Evolutionary conservation across 495 filamentous ascomycete genomes (phyloP).

Genomic region (Letharia lupina): DNA sequence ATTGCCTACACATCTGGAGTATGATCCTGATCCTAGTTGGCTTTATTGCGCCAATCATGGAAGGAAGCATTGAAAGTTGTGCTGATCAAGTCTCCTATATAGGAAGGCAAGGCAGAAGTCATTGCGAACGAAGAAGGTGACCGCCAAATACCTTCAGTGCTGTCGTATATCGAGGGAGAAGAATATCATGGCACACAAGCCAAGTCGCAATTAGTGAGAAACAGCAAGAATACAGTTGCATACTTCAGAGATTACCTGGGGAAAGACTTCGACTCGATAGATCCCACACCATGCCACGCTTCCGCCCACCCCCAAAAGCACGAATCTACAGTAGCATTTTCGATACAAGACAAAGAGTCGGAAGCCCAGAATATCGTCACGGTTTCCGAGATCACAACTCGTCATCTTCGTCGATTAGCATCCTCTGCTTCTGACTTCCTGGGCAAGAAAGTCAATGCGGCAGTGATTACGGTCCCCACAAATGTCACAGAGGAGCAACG

Average conservation of each 20-base stretch:
- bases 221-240: conserved; percentile 83
- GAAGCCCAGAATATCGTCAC: conserved; percentile 62
- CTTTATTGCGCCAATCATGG: neutral
- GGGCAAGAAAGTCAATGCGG: conserved; percentile 83
- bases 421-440: conserved; percentile 83
- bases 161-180: conserved; percentile 91
- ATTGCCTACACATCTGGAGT: conserved; percentile 75
- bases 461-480: conserved; percentile 88
- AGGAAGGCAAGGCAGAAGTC: conserved; percentile 92
- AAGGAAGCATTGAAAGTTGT: neutral
- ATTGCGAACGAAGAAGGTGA: conserved; percentile 99
- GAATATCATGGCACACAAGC: conserved; percentile 96
- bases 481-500: conserved; percentile 84
- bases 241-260: conserved; percentile 95
- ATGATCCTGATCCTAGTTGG: conserved; percentile 25
- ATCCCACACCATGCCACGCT: conserved; percentile 87
- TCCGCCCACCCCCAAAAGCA: conserved; percentile 81
- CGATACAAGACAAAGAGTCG: conserved; percentile 64
- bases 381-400: conserved; percentile 77
- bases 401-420: conserved; percentile 75
- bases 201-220: conserved; percentile 84
- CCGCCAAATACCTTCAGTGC: conserved; percentile 88
- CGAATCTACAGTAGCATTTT: conserved; percentile 70
- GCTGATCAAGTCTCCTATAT: conserved; percentile 10
- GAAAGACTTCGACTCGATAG: conserved; percentile 91